phyloP scores from a whole-genome alignment of 805 yeast species.

The Candida coquimbonensis region DNA sequence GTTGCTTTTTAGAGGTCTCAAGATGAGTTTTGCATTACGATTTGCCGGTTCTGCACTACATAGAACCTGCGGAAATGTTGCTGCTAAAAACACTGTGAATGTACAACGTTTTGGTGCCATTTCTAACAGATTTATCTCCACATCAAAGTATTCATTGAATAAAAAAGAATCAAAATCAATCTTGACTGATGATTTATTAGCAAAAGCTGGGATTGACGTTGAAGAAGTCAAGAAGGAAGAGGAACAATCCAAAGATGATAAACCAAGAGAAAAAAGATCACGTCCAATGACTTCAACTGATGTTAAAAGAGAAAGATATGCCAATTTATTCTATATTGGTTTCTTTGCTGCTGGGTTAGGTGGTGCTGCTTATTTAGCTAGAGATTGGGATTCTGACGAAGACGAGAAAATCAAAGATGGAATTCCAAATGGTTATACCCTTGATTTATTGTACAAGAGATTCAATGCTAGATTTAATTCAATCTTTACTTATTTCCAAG shows the following conservation, averaged over 20 bases:
- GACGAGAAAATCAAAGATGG: conserved; percentile 50
- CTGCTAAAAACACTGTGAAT: neutral
- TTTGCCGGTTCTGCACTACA: neutral
- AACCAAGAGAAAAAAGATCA: conserved; percentile 31
- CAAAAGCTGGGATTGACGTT: conserved; percentile 75
- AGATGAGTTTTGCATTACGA: conserved; percentile 5
- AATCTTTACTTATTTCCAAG: conserved; percentile 76
- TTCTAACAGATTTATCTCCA: conserved; percentile 14
- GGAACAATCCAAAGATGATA: conserved; percentile 17
- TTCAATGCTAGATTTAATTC: conserved; percentile 65
- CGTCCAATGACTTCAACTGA: conserved; percentile 67
- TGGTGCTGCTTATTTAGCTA: conserved; percentile 62
- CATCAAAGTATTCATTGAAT: conserved; percentile 10
- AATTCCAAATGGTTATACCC: conserved; percentile 61
- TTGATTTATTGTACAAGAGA: conserved; percentile 59
- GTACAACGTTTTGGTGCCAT: neutral
- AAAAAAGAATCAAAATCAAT: conserved; percentile 38
- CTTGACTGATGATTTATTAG: conserved; percentile 73
- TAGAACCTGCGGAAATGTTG: neutral
- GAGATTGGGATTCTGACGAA: conserved; percentile 82
- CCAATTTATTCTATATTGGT: conserved; percentile 64
- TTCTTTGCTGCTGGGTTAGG: conserved; percentile 40
- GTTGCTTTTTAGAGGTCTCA: too few species aligned
- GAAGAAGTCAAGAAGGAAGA: conserved; percentile 25
- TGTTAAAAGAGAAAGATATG: conserved; percentile 74